Percentiles rank a stretch among this genome's conserved stretches.
phyloP scores from a whole-genome alignment of 306 rosid species.

The Nissolia schottii region DNA sequence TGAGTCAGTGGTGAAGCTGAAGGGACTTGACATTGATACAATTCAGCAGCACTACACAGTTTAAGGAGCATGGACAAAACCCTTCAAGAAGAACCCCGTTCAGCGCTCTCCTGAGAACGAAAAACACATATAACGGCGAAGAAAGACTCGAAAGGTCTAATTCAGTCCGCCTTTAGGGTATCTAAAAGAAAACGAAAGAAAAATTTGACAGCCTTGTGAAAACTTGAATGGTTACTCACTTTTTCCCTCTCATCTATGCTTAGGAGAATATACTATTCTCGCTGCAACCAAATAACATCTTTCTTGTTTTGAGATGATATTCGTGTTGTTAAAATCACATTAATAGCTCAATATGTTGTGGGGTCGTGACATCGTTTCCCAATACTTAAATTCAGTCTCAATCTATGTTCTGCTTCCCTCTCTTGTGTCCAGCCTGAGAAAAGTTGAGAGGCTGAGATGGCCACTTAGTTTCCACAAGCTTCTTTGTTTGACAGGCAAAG shows the following conservation, averaged over 20 bases:
- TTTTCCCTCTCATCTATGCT: neutral
- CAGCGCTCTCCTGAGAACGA: neutral
- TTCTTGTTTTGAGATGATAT: neutral
- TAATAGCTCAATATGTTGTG: neutral
- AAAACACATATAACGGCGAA: constrained; percentile 35
- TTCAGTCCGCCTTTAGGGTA: constrained; percentile 32
- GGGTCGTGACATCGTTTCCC: neutral
- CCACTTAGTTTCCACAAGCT: neutral
- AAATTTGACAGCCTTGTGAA: constrained; percentile 6
- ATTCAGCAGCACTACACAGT: constrained; percentile 68
- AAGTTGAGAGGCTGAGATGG: neutral
- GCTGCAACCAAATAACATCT: constrained; percentile 27
- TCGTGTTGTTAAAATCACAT: neutral
- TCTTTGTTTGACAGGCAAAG: neutral
- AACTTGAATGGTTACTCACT: constrained; percentile 22
- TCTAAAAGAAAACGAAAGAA: neutral
- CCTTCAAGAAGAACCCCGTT: neutral
- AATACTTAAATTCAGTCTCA: neutral
- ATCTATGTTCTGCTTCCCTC: neutral
- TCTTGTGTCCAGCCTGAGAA: neutral
- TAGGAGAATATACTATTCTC: constrained; percentile 25
- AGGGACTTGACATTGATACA: constrained; percentile 76
- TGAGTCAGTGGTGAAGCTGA: constrained; percentile 88
- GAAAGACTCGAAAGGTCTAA: constrained; percentile 21
- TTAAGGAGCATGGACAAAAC: constrained; percentile 29